A percentile compares a stretch with the other conserved stretches of the same genome.
These are phyloP conservation scores for Penstemon newberryi DNA, from an alignment of 257 asterid species.

Conservation along the genomic window DNA sequence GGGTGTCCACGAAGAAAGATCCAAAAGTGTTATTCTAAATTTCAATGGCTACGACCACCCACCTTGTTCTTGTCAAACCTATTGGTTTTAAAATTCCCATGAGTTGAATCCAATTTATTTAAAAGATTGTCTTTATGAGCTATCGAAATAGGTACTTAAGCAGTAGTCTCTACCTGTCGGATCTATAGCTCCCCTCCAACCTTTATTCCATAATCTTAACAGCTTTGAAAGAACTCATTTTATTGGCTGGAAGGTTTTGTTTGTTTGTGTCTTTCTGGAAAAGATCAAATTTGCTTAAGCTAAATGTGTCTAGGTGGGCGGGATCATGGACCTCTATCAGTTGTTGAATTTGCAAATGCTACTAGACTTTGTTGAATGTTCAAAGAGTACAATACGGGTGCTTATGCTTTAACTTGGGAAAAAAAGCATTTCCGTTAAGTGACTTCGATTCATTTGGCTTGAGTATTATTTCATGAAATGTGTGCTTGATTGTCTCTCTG, in stretches of 20 bases:
- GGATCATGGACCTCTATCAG: no score
- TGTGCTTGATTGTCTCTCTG: no score
- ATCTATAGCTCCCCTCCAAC: neutral
- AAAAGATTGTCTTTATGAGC: neutral
- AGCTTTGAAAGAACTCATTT: neutral
- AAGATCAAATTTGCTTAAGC: neutral
- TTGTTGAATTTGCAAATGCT: no score
- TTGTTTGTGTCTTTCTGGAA: no score
- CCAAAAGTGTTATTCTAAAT: neutral
- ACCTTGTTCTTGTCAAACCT: conserved; percentile 1
- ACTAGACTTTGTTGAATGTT: no score
- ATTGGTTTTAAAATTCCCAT: neutral
- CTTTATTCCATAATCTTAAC: conserved; percentile 7
- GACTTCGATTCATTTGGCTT: no score
- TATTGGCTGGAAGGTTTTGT: neutral
- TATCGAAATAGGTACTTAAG: conserved; percentile 8
- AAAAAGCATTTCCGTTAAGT: no score
- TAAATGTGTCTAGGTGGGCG: neutral
- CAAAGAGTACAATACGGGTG: no score
- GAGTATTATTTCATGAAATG: no score
- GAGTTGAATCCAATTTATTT: neutral
- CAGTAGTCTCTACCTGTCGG: neutral
- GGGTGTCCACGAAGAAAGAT: conserved; percentile 14
- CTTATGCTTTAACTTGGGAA: no score
- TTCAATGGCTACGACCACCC: conserved; percentile 3